Conservation (phyloP, 139 green algal genomes). For the Diplosphaera chodatii region DNA sequence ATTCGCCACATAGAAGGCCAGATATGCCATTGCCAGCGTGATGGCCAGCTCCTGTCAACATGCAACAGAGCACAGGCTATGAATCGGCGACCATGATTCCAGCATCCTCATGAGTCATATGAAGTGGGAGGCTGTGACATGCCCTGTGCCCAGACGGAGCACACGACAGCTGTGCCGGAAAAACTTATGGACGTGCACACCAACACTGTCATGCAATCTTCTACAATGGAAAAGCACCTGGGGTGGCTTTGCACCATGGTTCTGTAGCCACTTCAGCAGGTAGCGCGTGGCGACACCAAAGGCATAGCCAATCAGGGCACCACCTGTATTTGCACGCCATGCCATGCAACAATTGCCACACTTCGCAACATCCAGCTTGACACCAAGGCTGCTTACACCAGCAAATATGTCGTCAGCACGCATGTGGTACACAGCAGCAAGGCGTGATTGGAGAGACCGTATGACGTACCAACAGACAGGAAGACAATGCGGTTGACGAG, state of each 20-base stretch:
- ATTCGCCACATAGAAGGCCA: slow-evolving; percentile 72
- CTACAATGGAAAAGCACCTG: not conserved
- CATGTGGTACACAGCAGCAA: too few species aligned
- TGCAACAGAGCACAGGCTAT: slow-evolving; percentile 19
- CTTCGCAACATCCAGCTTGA: too few species aligned
- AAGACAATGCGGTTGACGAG: not conserved
- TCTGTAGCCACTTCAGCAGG: slow-evolving; percentile 35
- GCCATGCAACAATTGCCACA: too few species aligned
- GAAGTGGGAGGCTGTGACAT: too few species aligned
- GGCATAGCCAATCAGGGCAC: slow-evolving; percentile 33
- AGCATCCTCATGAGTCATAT: too few species aligned
- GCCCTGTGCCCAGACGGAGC: too few species aligned
- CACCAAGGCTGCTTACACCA: too few species aligned
- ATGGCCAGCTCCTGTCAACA: slow-evolving; percentile 55
- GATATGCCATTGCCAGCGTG: slow-evolving; percentile 67
- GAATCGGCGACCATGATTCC: slow-evolving; percentile 38
- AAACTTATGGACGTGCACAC: too few species aligned
- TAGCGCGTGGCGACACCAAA: slow-evolving; percentile 28
- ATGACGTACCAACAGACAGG: not conserved
- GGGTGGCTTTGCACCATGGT: slow-evolving; percentile 16
- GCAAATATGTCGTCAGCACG: too few species aligned
- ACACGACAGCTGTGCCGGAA: too few species aligned
- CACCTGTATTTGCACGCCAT: slow-evolving; percentile 22
- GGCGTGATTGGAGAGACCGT: not conserved
- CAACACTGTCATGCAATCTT: not conserved